Evolutionary conservation across 192 early-diverging fungal genomes (phyloP).

Genomic region (Coemansia sp.): DNA sequence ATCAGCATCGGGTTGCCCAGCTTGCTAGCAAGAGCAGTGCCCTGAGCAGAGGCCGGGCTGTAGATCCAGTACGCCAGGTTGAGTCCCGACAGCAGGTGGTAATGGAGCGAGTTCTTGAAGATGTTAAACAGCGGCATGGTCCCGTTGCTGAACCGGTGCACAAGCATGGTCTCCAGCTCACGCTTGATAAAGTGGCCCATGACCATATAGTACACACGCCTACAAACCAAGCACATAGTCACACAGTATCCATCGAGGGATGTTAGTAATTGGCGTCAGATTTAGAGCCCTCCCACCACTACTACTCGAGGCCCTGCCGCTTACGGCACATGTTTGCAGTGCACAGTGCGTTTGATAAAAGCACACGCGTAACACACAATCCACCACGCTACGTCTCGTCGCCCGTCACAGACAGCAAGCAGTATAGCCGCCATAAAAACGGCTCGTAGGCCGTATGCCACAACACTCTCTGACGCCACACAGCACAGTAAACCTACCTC

Average conservation of each 20-base stretch:
- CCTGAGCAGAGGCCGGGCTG: constrained; percentile 67
- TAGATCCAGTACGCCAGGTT: constrained; percentile 86
- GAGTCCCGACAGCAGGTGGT: constrained; percentile 84
- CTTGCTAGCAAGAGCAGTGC: constrained; percentile 31
- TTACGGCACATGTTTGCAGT: too few relatives aligned
- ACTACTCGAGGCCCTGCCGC: too few relatives aligned
- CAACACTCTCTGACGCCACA: too few relatives aligned
- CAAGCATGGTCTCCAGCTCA: constrained; percentile 87
- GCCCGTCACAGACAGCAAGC: too few relatives aligned
- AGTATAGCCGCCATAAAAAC: neutral
- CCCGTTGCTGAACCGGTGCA: constrained; percentile 89
- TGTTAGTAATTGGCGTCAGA: too few relatives aligned
- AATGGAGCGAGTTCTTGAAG: constrained; percentile 94
- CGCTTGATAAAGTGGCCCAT: constrained; percentile 90
- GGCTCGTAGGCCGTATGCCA: too few relatives aligned
- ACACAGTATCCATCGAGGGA: too few relatives aligned
- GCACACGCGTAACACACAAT: too few relatives aligned
- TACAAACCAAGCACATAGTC: too few relatives aligned
- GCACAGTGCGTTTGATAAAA: too few relatives aligned
- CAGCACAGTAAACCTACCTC: constrained; percentile 39
- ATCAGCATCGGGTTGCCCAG: constrained; percentile 43
- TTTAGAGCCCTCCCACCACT: too few relatives aligned
- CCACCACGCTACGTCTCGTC: too few relatives aligned
- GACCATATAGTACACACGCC: constrained; percentile 61
- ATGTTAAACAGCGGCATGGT: constrained; percentile 96